phyloP scores from a whole-genome alignment of 345 rosid species.

The Eucalyptus grandis region DNA sequence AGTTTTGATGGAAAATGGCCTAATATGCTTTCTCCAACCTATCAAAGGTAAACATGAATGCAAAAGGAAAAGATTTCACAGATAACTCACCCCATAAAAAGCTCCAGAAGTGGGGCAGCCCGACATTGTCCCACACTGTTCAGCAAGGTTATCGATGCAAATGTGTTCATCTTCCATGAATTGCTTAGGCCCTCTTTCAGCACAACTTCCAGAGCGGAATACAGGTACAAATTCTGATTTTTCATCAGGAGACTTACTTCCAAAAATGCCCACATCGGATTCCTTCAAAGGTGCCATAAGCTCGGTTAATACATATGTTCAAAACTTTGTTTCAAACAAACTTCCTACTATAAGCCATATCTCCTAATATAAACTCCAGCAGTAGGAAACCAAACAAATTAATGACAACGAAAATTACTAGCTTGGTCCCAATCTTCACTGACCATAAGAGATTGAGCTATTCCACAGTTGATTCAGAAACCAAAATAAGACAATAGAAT shows the following conservation, averaged over 20 bases:
- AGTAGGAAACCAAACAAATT: not conserved
- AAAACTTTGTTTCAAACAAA: not conserved
- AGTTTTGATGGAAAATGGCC: not conserved
- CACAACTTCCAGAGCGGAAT: constrained; percentile 85
- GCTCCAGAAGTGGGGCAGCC: constrained; percentile 66
- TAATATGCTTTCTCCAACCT: not conserved
- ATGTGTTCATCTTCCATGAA: constrained; percentile 94
- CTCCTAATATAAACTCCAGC: not conserved
- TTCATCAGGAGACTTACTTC: constrained; percentile 40
- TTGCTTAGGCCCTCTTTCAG: constrained; percentile 84
- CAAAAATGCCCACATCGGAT: constrained; percentile 38
- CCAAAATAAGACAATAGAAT: not conserved
- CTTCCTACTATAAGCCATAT: not conserved
- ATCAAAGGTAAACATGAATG: not conserved
- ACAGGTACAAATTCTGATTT: constrained; percentile 42
- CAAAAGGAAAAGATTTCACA: not conserved
- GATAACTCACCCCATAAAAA: constrained; percentile 78
- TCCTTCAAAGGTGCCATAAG: constrained; percentile 30
- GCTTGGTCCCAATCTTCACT: not conserved
- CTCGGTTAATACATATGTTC: not conserved
- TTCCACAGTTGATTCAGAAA: not conserved
- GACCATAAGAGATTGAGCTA: not conserved
- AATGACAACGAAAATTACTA: not conserved
- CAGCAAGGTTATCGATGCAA: constrained; percentile 74
- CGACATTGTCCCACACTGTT: constrained; percentile 30